Percentiles rank a stretch among this genome's conserved stretches.
Evolutionary conservation across 345 rosid species (phyloP).

Genomic region (Euphorbia lathyris): DNA sequence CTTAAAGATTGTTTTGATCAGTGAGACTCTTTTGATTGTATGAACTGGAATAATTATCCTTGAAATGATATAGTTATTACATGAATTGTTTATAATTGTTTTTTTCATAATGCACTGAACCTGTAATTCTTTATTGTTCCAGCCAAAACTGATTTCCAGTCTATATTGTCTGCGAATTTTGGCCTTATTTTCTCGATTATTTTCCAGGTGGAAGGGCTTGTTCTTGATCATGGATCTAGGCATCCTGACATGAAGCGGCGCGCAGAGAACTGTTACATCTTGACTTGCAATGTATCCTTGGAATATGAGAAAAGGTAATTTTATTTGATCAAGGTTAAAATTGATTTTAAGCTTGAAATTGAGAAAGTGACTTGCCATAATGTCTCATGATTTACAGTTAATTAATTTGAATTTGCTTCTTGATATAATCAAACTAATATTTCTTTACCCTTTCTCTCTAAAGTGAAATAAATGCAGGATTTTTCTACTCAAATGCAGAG

Average conservation of each 20-base stretch:
- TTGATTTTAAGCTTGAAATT: neutral
- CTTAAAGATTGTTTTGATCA: neutral
- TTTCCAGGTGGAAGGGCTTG: conserved; percentile 89
- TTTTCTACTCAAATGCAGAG: conserved; percentile 97
- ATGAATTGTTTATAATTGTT: neutral
- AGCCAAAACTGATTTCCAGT: neutral
- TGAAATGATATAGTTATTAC: neutral
- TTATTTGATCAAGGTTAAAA: neutral
- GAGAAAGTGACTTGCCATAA: neutral
- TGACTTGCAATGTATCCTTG: conserved; percentile 92
- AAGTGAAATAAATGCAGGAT: conserved; percentile 99
- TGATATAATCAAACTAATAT: conserved; percentile 32
- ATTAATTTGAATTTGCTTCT: conserved; percentile 1
- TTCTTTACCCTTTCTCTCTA: conserved; percentile 6
- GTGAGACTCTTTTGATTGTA: neutral
- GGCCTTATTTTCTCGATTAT: neutral
- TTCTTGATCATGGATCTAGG: conserved; percentile 97
- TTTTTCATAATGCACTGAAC: neutral
- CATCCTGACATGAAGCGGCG: conserved; percentile 99
- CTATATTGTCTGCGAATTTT: neutral
- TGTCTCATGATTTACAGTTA: neutral
- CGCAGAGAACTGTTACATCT: conserved; percentile 88
- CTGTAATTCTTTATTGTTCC: neutral
- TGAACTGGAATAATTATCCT: neutral
- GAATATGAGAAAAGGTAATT: conserved; percentile 92